A percentile compares a stretch with the other conserved stretches of the same genome.
phyloP scores from a whole-genome alignment of 192 early-diverging fungal species.

The Ambispora gerdemannii region DNA sequence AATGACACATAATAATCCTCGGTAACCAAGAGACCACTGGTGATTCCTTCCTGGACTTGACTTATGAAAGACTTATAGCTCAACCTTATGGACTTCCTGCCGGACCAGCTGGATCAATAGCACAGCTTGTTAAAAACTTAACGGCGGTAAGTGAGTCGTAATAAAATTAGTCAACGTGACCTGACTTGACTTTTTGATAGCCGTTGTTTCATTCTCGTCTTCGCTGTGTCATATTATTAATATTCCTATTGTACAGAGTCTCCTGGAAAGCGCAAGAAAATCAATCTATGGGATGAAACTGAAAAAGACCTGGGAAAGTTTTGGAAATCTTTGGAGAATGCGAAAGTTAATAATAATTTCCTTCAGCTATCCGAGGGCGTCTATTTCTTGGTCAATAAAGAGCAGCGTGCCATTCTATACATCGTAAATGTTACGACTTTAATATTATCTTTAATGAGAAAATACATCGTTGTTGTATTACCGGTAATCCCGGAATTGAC shows the following conservation, averaged over 20 bases:
- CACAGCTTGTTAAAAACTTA: too few relatives aligned
- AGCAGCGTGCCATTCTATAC: background rate
- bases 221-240: background rate
- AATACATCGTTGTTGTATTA: background rate
- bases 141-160: background rate
- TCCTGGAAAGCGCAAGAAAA: background rate
- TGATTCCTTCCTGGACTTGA: too few relatives aligned
- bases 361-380: background rate
- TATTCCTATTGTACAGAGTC: background rate
- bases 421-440: conserved; percentile 18
- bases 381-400: background rate
- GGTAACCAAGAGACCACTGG: too few relatives aligned
- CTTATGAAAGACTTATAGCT: too few relatives aligned
- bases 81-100: too few relatives aligned
- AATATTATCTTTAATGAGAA: background rate
- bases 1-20: too few relatives aligned
- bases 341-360: conserved; percentile 10
- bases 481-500: background rate
- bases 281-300: conserved; percentile 4
- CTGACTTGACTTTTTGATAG: too few relatives aligned
- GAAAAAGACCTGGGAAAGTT: background rate
- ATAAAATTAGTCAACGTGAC: conserved; percentile 2
- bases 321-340: conserved; percentile 6
- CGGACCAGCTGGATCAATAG: too few relatives aligned
- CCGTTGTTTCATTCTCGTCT: background rate